Conservation (phyloP, 164 flowering plant genomes). For the Sextonia rubra region DNA sequence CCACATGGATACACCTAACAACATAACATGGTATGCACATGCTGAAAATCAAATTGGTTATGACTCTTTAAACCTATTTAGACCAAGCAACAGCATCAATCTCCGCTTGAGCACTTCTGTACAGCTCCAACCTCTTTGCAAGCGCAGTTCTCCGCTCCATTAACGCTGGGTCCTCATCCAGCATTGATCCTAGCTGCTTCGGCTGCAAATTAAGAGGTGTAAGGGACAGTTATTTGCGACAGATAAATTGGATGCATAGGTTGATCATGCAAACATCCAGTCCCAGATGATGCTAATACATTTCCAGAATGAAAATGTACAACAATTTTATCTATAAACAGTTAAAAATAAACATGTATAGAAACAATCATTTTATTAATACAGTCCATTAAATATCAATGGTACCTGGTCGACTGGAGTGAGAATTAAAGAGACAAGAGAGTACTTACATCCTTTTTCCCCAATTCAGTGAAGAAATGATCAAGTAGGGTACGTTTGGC, state of each 20-base stretch:
- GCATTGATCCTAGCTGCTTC: slow-evolving; percentile 47
- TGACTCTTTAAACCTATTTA: slow-evolving; percentile 19
- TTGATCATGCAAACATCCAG: neutral
- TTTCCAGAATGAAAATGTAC: no score
- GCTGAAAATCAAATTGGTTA: neutral
- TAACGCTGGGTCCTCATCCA: slow-evolving; percentile 92
- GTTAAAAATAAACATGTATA: neutral
- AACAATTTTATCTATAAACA: neutral
- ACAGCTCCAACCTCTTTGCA: slow-evolving; percentile 81
- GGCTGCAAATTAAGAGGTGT: slow-evolving; percentile 38
- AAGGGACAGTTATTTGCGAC: neutral
- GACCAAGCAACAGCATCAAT: slow-evolving; percentile 42
- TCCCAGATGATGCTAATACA: neutral
- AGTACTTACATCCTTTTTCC: slow-evolving; percentile 60
- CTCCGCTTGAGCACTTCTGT: slow-evolving; percentile 83
- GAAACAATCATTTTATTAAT: neutral
- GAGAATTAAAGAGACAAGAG: neutral
- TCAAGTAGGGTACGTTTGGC: slow-evolving; percentile 90
- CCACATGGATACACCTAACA: neutral
- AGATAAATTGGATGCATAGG: neutral
- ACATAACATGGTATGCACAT: neutral
- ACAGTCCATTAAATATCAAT: neutral
- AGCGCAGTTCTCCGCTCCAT: slow-evolving; percentile 76
- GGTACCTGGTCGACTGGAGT: neutral
- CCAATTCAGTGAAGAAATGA: slow-evolving; percentile 77